Percentiles rank a stretch among this genome's conserved stretches.
These are phyloP conservation scores for Annulohypoxylon nitens DNA, from an alignment of 495 filamentous ascomycete species.

Conservation along the genomic window DNA sequence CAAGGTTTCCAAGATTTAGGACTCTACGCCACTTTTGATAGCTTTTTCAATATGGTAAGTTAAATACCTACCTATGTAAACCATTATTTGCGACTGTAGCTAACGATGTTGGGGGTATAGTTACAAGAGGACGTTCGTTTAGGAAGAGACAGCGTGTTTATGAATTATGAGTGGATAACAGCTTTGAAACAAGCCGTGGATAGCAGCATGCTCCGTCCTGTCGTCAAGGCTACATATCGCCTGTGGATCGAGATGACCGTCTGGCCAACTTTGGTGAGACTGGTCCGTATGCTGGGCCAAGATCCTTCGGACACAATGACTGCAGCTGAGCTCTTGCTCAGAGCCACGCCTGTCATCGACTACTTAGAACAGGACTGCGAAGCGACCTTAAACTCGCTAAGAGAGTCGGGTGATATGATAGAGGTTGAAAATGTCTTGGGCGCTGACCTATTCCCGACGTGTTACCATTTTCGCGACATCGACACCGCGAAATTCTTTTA, in stretches of 20 bases:
- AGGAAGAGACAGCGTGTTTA: constrained; percentile 47
- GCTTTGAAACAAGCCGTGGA: constrained; percentile 43
- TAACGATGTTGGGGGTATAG: constrained; percentile 26
- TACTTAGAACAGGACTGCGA: constrained; percentile 40
- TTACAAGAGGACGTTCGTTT: constrained; percentile 50
- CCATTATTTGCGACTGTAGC: not conserved
- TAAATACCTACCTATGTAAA: not conserved
- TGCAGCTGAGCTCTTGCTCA: constrained; percentile 41
- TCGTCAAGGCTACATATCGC: constrained; percentile 43
- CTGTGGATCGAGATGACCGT: constrained; percentile 48
- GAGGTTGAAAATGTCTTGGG: constrained; percentile 34
- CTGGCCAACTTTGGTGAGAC: constrained; percentile 45
- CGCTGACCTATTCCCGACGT: constrained; percentile 42
- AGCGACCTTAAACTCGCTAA: constrained; percentile 32
- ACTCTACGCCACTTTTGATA: constrained; percentile 46
- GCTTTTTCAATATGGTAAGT: constrained; percentile 50
- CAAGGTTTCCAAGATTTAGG: constrained; percentile 40
- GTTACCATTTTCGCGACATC: constrained; percentile 47
- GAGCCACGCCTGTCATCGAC: constrained; percentile 38
- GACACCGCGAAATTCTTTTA: constrained; percentile 49
- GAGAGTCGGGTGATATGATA: constrained; percentile 39
- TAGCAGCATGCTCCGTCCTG: constrained; percentile 17
- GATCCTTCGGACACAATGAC: constrained; percentile 41
- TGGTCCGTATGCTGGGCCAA: constrained; percentile 36
- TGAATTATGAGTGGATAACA: constrained; percentile 39